These are phyloP conservation scores for Fusarium protoensiforme DNA, from an alignment of 2,329 filamentous ascomycete species.

Conservation along the genomic window DNA sequence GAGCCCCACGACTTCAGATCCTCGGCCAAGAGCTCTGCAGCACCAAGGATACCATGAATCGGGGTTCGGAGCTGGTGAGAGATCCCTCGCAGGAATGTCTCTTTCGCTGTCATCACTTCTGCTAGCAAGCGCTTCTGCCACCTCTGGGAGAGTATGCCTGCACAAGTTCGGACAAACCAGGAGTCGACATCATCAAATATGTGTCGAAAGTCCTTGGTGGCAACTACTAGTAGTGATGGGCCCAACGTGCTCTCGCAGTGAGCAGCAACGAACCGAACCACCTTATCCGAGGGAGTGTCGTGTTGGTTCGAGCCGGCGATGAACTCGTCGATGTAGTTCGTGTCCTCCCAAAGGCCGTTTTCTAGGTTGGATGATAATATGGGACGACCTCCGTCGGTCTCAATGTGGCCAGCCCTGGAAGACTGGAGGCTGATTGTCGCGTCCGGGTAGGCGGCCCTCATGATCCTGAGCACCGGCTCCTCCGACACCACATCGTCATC, in stretches of 20 bases:
- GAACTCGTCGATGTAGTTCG: slow-evolving; percentile 51
- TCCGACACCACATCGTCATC: slow-evolving; percentile 30
- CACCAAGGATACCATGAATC: slow-evolving; percentile 57
- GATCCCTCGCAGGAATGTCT: slow-evolving; percentile 57
- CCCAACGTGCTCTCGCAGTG: slow-evolving; percentile 47
- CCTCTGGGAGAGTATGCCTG: slow-evolving; percentile 49
- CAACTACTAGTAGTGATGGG: slow-evolving; percentile 51
- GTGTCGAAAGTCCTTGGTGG: slow-evolving; percentile 53
- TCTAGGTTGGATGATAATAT: slow-evolving; percentile 46
- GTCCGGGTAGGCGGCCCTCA: slow-evolving; percentile 49
- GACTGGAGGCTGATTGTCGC: slow-evolving; percentile 45
- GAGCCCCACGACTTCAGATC: slow-evolving; percentile 47
- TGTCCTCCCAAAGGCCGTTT: slow-evolving; percentile 58
- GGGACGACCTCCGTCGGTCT: slow-evolving; percentile 40
- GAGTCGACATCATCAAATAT: slow-evolving; percentile 60
- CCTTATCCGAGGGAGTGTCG: slow-evolving; percentile 38
- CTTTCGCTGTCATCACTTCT: slow-evolving; percentile 56
- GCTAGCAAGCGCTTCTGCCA: slow-evolving; percentile 52
- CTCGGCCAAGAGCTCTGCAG: slow-evolving; percentile 53
- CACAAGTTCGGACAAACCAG: slow-evolving; percentile 57
- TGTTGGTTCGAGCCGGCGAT: slow-evolving; percentile 50
- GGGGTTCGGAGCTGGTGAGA: slow-evolving; percentile 60
- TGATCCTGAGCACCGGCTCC: slow-evolving; percentile 41
- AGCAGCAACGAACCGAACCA: slow-evolving; percentile 52
- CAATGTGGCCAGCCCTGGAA: slow-evolving; percentile 37